Evolutionary conservation across 179 eudicot species (phyloP).

Genomic region (Amaranthus tricolor): DNA sequence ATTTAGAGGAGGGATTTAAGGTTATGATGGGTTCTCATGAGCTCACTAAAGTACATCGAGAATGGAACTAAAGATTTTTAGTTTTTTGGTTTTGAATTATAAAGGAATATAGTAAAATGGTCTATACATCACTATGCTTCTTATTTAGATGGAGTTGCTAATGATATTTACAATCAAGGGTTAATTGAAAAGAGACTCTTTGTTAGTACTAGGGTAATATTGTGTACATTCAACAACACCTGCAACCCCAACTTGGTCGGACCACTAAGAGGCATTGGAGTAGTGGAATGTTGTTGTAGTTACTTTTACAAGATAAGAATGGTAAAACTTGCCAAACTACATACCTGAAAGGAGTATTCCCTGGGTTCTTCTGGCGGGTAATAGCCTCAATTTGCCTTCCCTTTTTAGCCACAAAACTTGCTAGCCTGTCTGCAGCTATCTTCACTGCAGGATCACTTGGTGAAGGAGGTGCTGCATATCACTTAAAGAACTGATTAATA

Average conservation of each 20-base stretch:
- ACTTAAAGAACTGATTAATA: constrained; percentile 99
- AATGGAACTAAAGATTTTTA: no score
- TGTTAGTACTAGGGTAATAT: no score
- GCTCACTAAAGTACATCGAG: neutral
- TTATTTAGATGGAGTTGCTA: no score
- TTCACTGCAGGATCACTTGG: constrained; percentile 95
- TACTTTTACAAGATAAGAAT: constrained; percentile 1
- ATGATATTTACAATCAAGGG: no score
- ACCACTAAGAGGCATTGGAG: neutral
- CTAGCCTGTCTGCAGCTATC: constrained; percentile 91
- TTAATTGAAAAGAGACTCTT: no score
- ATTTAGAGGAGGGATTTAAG: neutral
- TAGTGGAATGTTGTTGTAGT: neutral
- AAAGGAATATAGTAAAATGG: no score
- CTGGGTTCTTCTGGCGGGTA: constrained; percentile 94
- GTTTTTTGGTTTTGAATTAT: no score
- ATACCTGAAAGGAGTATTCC: constrained; percentile 96
- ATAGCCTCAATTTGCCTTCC: constrained; percentile 93
- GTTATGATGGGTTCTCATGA: neutral
- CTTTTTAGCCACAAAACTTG: constrained; percentile 96
- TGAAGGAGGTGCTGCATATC: constrained; percentile 96
- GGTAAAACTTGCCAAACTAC: constrained; percentile 12
- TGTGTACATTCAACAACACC: no score
- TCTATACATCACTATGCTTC: no score
- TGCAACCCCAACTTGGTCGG: no score